Base-by-base conservation (phyloP, 257 asterid species). In the Nicotiana paniculata region DNA sequence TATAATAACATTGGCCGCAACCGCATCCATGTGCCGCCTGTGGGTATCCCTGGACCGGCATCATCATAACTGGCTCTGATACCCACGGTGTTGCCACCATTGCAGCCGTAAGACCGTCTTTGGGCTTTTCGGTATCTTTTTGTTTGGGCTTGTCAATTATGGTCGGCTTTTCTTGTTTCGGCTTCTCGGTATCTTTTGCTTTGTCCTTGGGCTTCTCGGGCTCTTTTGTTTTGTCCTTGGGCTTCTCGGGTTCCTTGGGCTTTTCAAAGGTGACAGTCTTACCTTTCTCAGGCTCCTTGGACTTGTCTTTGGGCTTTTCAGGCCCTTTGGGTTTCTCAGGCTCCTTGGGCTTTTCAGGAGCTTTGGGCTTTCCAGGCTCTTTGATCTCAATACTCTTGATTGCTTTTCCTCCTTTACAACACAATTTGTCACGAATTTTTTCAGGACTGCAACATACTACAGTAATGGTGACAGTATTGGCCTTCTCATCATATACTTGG, bases 391-490 rank as follows among this genome's bases (percentile, higher is more conserved):
- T 93, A 79, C 91, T 88, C 62, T 91, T 88, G 82, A 95, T 93
- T 0, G 82, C 85, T 70, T 85, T 88, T 9, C 93, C 86, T 54
- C 96, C 98, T 74, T 83, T 90, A 54, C 82, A 82, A 30, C 90
- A 90, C 18, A 95, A 62, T 82, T 92, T 93, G 86, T 93, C 97
- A 6, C 97, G 95, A 66, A 93, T 85, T 57, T 85, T 90, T 86
- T 95, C 97, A 1, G 98, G 99, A 87, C 92, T 90, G 77, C 98
- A 92, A 86, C 99, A 90, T 1, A 92, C 93, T 70, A 92, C 99
- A 0, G 77, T 86, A 82, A 95, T 89, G 9, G 83, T 86, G 69
- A 95, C 95, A 53, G 88, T 77, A 68, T 93, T 92, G 15, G 75
- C 81, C 87, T 95, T 91, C 77, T 91, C 98, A 80, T 91, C 93